Conservation (phyloP, 177 flowering plant genomes). For the Vitis hybrid region DNA sequence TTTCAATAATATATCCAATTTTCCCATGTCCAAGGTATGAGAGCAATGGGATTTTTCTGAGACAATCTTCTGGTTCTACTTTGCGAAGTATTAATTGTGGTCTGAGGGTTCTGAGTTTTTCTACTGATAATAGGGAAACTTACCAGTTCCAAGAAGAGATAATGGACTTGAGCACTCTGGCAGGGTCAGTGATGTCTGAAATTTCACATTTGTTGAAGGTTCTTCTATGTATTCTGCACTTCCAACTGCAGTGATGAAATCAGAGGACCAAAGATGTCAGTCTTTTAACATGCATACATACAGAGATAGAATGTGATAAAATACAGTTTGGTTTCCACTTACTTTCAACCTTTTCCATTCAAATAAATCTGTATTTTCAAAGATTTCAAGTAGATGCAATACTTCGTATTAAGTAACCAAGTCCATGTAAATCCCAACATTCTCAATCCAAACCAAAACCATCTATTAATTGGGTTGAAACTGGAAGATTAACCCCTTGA, state of each 20-base stretch:
- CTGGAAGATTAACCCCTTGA: no score
- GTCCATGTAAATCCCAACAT: no score
- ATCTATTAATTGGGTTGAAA: no score
- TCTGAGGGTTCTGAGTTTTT: no score
- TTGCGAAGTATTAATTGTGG: no score
- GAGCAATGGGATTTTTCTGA: no score
- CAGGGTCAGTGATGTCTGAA: conserved; percentile 53
- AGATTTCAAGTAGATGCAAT: background rate
- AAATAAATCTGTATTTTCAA: background rate
- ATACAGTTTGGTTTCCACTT: background rate
- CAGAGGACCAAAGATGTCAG: background rate
- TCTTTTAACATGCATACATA: no score
- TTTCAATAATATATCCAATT: no score
- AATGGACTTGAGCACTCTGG: conserved; percentile 74
- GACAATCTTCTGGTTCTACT: no score
- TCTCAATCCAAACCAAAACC: no score
- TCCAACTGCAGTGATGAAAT: conserved; percentile 33
- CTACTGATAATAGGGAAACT: conserved; percentile 11
- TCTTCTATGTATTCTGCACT: conserved; percentile 55
- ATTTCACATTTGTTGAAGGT: conserved; percentile 72
- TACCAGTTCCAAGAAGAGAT: conserved; percentile 84
- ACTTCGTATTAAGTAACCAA: no score
- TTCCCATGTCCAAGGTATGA: no score
- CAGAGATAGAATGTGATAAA: background rate
- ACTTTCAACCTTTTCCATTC: background rate